Conservation (phyloP, 176 grass and related monocot genomes). For the Aegilops tauschii region DNA sequence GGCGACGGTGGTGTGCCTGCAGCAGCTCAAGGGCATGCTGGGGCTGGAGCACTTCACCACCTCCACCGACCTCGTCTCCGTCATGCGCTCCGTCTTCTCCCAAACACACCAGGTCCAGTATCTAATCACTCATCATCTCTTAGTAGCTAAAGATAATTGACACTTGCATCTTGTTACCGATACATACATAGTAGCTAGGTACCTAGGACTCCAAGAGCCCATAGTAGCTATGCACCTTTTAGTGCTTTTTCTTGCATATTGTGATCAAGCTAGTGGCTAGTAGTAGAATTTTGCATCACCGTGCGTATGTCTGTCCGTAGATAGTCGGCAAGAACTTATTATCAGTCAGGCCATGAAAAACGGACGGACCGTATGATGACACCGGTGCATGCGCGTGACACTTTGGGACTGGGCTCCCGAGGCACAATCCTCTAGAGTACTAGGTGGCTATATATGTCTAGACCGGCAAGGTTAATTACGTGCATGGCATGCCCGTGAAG, state of each 20-base stretch:
- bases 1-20: constrained; percentile 90
- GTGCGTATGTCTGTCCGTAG: neutral
- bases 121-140: neutral
- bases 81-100: constrained; percentile 78
- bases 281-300: neutral
- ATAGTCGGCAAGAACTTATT: neutral
- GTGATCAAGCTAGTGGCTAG: neutral
- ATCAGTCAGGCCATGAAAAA: neutral
- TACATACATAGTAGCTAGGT: neutral
- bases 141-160: neutral
- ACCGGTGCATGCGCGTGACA: neutral
- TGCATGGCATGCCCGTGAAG: neutral
- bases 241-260: neutral
- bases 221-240: neutral
- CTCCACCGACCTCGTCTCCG: constrained; percentile 82
- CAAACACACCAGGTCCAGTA: constrained; percentile 67
- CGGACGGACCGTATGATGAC: neutral
- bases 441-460: neutral
- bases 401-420: neutral
- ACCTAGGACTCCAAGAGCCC: no score
- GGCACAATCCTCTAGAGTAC: neutral
- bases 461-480: neutral
- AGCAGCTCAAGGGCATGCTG: constrained; percentile 92
- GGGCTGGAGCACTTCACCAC: constrained; percentile 81
- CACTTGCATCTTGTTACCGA: no score